Evolutionary conservation across 2,329 filamentous ascomycete species (phyloP).

Genomic region (Neonectria sp.): DNA sequence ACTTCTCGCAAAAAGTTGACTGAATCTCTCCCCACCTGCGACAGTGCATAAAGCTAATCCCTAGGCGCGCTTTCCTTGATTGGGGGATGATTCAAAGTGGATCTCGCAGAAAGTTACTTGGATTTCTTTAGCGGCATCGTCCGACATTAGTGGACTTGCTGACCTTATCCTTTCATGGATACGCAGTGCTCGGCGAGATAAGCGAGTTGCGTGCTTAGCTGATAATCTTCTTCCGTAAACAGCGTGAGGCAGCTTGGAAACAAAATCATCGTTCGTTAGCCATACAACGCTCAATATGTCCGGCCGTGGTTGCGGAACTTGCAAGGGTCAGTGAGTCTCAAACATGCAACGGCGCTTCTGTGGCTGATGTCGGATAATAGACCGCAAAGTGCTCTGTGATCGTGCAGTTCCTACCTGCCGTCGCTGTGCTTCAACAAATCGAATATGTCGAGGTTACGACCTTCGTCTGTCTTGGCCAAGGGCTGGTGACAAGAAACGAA

Average conservation of each 20-base stretch:
- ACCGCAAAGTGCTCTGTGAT: constrained; percentile 40
- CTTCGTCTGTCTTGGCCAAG: constrained; percentile 40
- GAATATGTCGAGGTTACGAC: constrained; percentile 33
- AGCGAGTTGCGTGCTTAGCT: too few relatives aligned
- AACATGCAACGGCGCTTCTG: background rate
- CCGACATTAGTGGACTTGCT: background rate
- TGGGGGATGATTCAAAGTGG: background rate
- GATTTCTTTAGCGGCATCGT: background rate
- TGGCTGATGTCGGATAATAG: constrained; percentile 25
- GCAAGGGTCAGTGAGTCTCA: constrained; percentile 19
- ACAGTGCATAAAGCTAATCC: constrained; percentile 4
- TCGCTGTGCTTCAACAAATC: constrained; percentile 20
- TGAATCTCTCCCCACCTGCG: background rate
- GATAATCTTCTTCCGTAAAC: too few relatives aligned
- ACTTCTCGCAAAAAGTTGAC: background rate
- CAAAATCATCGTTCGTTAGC: background rate
- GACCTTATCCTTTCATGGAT: background rate
- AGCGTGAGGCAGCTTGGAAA: too few relatives aligned
- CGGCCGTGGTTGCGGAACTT: constrained; percentile 32
- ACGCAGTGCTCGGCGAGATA: too few relatives aligned
- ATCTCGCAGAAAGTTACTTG: background rate
- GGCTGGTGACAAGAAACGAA: constrained; percentile 19
- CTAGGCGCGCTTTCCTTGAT: background rate
- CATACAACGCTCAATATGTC: constrained; percentile 17
- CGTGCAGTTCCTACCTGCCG: constrained; percentile 28